Evolutionary conservation across 2,329 filamentous ascomycete species (phyloP), one percentile per base, ranked within the genome.

Genomic region (Daldinia sp.): DNA sequence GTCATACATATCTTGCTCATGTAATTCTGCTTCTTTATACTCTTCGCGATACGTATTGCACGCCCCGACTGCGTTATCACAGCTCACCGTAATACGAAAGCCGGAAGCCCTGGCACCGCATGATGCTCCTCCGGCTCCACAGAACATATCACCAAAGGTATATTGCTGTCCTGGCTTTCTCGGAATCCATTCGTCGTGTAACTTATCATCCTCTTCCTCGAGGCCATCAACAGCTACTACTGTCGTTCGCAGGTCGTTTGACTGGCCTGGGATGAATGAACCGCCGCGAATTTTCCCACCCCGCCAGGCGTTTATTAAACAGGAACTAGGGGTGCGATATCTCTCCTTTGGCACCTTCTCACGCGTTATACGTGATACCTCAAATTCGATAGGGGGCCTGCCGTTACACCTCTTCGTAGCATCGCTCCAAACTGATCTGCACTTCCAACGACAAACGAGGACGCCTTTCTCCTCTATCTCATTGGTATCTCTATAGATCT

Each of bases 141-240:
- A 89, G 71, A 90, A 92, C 3, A 83, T 84, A 72, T 92, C 90
- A 0, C 83, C 88, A 64, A 88, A 88, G 0, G 86, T 88, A 63
- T 88, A 88, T 61, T 81, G 79, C 54, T 81, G 78, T 1, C 76
- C 75, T 1, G 67, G 67, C 18, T 72, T 69, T 57, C 74, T 75
- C 9, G 53, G 62, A 1, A 73, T 72, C 53, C 68, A 71, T 2
- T 4, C 23, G 15, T 65, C 33, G 23, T 35, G 15, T 2, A 42
- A 6, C n/a, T 23, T 55, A n/a, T 18, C 54, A 3, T 65, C 9
- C 2, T 73, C 67, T 10, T 65, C 57, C 4, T 63, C 55, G 10
- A 60, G 7, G 5, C 46, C 65, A 28, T 77, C 76, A 9, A 75
- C 12, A 15, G 70, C 57, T 7, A 67, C 70, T 6, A 68, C 67